These are phyloP conservation scores for Leishmania gerbilli DNA, from an alignment of 208 protist genomes.

Conservation along the genomic window DNA sequence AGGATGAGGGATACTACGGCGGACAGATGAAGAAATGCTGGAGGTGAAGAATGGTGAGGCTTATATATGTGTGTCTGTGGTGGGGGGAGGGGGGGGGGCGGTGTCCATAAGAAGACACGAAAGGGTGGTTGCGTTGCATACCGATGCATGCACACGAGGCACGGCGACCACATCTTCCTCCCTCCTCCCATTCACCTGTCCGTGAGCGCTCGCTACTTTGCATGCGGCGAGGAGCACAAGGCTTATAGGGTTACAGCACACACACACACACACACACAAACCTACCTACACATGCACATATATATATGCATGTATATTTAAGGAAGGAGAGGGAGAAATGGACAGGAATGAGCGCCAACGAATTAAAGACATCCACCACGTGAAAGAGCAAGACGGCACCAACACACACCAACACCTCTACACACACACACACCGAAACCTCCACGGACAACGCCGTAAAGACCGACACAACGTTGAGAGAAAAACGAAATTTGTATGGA, in stretches of 20 bases:
- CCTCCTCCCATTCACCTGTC: neutral
- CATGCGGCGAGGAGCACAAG: no score
- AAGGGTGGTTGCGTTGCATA: neutral
- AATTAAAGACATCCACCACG: neutral
- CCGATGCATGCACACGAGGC: neutral
- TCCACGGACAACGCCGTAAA: neutral
- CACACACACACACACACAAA: neutral
- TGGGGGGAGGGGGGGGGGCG: neutral
- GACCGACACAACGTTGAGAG: neutral
- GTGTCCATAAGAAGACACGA: neutral
- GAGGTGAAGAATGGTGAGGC: neutral
- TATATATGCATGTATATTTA: neutral
- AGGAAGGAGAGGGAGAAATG: neutral
- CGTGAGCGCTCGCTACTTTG: no score
- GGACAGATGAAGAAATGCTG: neutral
- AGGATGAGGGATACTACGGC: neutral
- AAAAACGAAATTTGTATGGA: neutral
- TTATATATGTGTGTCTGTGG: no score
- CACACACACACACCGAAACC: neutral
- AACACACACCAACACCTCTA: neutral
- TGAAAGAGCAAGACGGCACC: neutral
- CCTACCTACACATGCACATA: neutral
- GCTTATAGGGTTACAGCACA: no score
- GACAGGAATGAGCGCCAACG: neutral
- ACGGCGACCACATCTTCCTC: neutral